Evolutionary conservation across 306 rosid species (phyloP).

Genomic region (Prunus persica): Prunus_persica_NCBIv2 NC_034014.1:27275501-27276000

Average conservation of each 20-base stretch:
- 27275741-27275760: background rate
- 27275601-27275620: background rate
- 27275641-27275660: too few species aligned
- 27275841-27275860: background rate
- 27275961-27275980: background rate
- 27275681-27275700: too few species aligned
- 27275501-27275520: background rate
- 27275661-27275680: too few species aligned
- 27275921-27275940: background rate
- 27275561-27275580: background rate
- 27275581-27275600: background rate
- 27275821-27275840: background rate
- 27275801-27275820: background rate
- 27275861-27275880: background rate
- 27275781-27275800: background rate
- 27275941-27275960: background rate
- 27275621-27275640: too few species aligned
- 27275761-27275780: background rate
- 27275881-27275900: background rate
- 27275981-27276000: too few species aligned
- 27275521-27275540: background rate
- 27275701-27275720: accelerated
- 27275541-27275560: background rate
- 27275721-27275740: too few species aligned
- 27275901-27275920: too few species aligned